Base-by-base conservation (phyloP, 805 yeast genomes). In the Candida coquimbonensis region DNA sequence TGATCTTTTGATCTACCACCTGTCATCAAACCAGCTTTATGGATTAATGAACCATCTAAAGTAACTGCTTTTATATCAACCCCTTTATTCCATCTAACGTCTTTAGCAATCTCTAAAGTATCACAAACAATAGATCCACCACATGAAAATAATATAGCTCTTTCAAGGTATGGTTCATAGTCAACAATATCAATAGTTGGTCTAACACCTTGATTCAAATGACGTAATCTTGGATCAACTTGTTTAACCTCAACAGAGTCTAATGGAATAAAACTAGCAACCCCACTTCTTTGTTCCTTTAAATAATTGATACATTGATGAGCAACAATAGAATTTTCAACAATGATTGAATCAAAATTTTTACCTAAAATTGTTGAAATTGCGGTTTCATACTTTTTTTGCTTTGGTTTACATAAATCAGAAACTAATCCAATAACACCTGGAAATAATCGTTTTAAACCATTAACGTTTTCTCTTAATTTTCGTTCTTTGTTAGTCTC, bases 11-110 rank as follows among this genome's bases (percentile, higher is more conserved):
- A 71, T 27, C 72, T 67, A 53, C 97, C 97, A 61, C 97, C 97
- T 9, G 97, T 84, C 95, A 93, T 87, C 34, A 89, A 70, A 7
- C 96, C 96, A 5, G 91, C 81, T 56, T 79, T 80, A 59, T 87
- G 88, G 40, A 93, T 85, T 29, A 89, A 70, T 0, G 91, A 78
- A 2, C 99, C 99, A 42, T 87, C 88, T 13, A 87, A 56, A 0
- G 96, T 78, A 3, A 90, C 95, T 41, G 85, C 66, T 61, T 86
- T 88, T 36, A 78, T 79, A 41, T 74, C 73, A 27, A 78, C 64
- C 8, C 72, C 68, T 34, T 67, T 65, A 17, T 72, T 70, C 91
- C 96, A 87, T 58, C 87, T 80, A 47, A 91, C 65, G 1, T 71
- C 67, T 57, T 81, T 77, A 2, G 98, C 98, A 26, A 76, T 62